Percentiles rank a stretch among this genome's conserved stretches.
These are phyloP conservation scores for Nannochloropsis oceanica DNA, from an alignment of 108 stramenopile genomes.

Conservation along the genomic window DNA sequence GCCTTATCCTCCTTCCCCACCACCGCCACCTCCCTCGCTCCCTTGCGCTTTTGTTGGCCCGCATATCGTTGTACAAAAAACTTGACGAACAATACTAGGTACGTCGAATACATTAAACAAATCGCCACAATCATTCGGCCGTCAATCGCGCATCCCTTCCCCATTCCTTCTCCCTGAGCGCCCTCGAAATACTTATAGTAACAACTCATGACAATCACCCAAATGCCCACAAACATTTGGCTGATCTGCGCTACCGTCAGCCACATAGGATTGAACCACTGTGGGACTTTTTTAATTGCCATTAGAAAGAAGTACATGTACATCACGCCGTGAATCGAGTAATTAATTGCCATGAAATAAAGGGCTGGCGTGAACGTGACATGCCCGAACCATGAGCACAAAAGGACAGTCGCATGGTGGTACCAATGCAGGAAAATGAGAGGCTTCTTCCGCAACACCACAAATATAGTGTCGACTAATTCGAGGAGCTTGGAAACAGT, in stretches of 20 bases:
- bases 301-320: constrained; percentile 91
- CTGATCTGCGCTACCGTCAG: constrained; percentile 36
- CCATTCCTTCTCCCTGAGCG: neutral
- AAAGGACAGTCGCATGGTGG: constrained; percentile 47
- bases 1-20: neutral
- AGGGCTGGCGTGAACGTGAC: constrained; percentile 34
- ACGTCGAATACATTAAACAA: neutral
- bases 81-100: neutral
- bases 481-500: constrained; percentile 44
- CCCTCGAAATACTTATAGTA: neutral
- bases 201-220: neutral
- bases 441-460: constrained; percentile 42
- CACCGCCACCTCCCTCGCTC: neutral
- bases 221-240: constrained; percentile 41
- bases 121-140: neutral
- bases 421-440: constrained; percentile 51
- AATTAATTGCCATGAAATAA: constrained; percentile 77
- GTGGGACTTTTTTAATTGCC: neutral
- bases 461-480: constrained; percentile 46
- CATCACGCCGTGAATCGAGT: constrained; percentile 91
- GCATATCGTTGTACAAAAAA: neutral
- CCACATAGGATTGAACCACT: constrained; percentile 16
- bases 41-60: neutral
- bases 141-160: neutral
- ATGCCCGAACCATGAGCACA: constrained; percentile 49